phyloP scores from a whole-genome alignment of 208 protist species.

The Crithidia expoeki region DNA sequence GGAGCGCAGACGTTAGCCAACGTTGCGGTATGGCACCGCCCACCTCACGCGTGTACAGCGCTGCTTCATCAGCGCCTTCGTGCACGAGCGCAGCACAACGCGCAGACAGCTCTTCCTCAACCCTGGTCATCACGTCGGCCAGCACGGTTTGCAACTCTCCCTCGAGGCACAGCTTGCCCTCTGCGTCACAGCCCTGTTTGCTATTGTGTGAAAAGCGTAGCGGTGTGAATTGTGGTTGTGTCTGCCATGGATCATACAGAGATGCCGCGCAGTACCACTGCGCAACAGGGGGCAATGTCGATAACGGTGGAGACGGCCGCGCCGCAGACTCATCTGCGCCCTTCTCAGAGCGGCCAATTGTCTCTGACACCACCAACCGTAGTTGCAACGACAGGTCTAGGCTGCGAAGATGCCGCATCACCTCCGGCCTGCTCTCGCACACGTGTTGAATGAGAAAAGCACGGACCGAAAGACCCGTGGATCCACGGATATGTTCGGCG shows the following conservation, averaged over 20 bases:
- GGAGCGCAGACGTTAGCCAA: conserved; percentile 1
- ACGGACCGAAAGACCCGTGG: neutral
- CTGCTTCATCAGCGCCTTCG: conserved; percentile 2
- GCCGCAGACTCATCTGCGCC: no score
- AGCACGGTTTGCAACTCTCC: conserved; percentile 19
- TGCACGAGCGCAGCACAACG: conserved; percentile 5
- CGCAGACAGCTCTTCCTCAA: conserved; percentile 6
- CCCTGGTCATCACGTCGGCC: neutral
- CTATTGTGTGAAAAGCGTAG: neutral
- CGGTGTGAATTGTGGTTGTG: conserved; percentile 8
- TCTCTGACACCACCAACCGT: conserved; percentile 6
- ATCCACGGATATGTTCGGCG: neutral
- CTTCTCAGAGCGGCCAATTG: neutral
- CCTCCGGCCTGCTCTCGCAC: conserved; percentile 10
- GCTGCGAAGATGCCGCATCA: conserved; percentile 6
- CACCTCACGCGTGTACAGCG: neutral
- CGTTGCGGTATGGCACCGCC: neutral
- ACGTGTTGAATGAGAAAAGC: conserved; percentile 17
- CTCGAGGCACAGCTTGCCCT: neutral
- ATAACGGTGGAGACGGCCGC: neutral
- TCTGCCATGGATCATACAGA: conserved; percentile 27
- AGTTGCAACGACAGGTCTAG: conserved; percentile 29
- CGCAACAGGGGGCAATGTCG: neutral
- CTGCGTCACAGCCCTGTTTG: neutral
- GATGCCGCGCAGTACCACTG: conserved; percentile 22